Evolutionary conservation across 1,139 yeast genomes (phyloP).

Genomic region (Kodamaea arcana): DNA sequence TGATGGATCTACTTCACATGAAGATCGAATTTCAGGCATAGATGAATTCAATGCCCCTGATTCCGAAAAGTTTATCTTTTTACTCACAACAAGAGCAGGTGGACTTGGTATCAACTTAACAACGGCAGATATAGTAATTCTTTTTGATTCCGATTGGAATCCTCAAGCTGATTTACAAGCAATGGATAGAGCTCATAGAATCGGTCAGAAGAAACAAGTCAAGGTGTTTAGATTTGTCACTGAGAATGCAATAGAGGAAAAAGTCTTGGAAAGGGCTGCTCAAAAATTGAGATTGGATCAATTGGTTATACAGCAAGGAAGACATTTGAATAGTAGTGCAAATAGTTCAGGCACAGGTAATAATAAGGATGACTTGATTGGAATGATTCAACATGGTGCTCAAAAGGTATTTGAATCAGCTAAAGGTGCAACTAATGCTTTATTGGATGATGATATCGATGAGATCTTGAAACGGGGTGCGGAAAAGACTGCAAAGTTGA

Average conservation of each 20-base stretch:
- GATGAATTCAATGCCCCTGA: conserved; percentile 86
- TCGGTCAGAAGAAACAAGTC: conserved; percentile 96
- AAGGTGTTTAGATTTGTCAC: conserved; percentile 88
- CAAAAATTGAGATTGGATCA: conserved; percentile 91
- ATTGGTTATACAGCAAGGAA: conserved; percentile 92
- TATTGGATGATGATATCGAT: conserved; percentile 74
- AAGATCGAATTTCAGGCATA: conserved; percentile 86
- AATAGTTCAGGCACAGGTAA: conserved; percentile 45
- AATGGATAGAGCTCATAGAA: conserved; percentile 98
- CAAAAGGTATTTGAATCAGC: conserved; percentile 69
- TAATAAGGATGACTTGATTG: conserved; percentile 78
- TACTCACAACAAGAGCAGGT: conserved; percentile 97
- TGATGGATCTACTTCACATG: conserved; percentile 93
- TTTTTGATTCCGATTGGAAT: conserved; percentile 97
- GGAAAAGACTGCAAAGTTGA: conserved; percentile 64
- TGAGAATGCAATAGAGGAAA: conserved; percentile 94
- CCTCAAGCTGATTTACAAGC: conserved; percentile 99
- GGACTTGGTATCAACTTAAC: conserved; percentile 95
- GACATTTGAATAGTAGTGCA: conserved; percentile 39
- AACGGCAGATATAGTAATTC: conserved; percentile 83
- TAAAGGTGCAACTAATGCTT: conserved; percentile 24
- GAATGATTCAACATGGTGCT: conserved; percentile 98
- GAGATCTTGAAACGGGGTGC: conserved; percentile 73
- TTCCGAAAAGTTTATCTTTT: conserved; percentile 76
- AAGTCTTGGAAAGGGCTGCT: conserved; percentile 92